Evolutionary conservation across 805 yeast genomes (phyloP), one percentile per base, ranked within the genome.

Genomic region (Alloascoidea africana): DNA sequence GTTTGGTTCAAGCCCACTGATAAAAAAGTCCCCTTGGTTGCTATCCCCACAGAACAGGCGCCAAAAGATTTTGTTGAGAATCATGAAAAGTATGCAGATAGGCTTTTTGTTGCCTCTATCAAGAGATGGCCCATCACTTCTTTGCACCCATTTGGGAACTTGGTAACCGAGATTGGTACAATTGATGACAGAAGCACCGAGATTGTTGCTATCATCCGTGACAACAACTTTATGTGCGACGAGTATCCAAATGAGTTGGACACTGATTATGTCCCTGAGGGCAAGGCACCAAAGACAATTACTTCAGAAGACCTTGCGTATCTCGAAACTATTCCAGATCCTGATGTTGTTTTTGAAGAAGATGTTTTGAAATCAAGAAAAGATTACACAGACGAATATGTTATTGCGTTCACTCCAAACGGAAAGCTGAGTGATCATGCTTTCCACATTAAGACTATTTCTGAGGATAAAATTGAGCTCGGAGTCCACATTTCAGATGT

Each of bases 51-150:
- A 1, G 94, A 82, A 47, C 85, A 82, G 52, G 91, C 86, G 0
- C 93, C 94, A 32, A 72, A 69, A 44, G 93, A 82, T 53, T 82
- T 82, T 56, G 82, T 82, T 35, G 87, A 81, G 46, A 80, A 79
- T 44, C 84, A 81, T 45, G 86, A 78, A 39, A 67, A 65, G 40
- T 82, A 82, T 46, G 62, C 76, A 0, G 70, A 77, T 48, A 78
- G 76, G 47, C 58, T 80, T 36, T 82, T 81, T 49, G 80, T 82
- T 46, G 89, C 93, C 0, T 74, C 85, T 0, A 81, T 82, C 47
- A 82, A 82, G 51, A 73, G 94, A 60, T 82, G 94, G 94, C 94
- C 94, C 50, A 82, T 82, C 54, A 82, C 93, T n/a, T 80, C 91
- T 0, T 66, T 82, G 54, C 94, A 82, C 60, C 94, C 94, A 4